Evolutionary conservation across 257 asterid species (phyloP), one percentile per base, ranked within the genome.

Genomic region (Ilex aquifolium): DNA sequence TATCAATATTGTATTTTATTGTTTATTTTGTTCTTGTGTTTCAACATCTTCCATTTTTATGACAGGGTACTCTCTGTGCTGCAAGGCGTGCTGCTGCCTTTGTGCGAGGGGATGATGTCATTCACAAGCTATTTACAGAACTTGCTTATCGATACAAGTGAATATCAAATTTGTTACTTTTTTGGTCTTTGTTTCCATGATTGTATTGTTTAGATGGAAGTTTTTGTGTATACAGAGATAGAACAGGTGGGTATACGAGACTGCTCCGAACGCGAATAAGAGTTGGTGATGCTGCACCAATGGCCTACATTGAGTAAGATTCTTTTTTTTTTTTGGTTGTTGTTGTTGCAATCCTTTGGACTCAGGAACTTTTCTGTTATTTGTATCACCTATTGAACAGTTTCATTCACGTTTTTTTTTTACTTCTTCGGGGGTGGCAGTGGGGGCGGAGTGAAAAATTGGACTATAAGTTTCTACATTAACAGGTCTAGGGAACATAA

Each of bases 181-280:
- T 39, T 36, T 59, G 17, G 6, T 44, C 57, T 15, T 50, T 53
- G 15, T 56, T 17, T 48, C 31, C 6, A 31, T 42, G 57, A 42
- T 17, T 39, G 49, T 59, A 63, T 32, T 51, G 32, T n/a, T 12
- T 21, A 21, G 27, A 29, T 57, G 62, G 32, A 54, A 53, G 53
- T 30, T 63, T 32, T 8, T 74, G 13, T 44, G 9, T 61, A 21
- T 50, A 54, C 79, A 80, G 87, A 65, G 85, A 78, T 50, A 79
- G 97, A 75, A 83, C 91, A 57, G 98, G 98, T 76, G 98, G 98
- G 62, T 92, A 92, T 77, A 92, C 97, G 5, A 89, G 98, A 77
- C 11, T 92, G 83, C 95, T 92, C 31, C 84, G 95, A 49, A 86
- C 98, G 52, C 81, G 97, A 52, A 81, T 89, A 54, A 95, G 95